Percentiles rank a stretch among this genome's conserved stretches.
phyloP scores from a whole-genome alignment of 2,329 filamentous ascomycete species.

The Fusarium nodosum region DNA sequence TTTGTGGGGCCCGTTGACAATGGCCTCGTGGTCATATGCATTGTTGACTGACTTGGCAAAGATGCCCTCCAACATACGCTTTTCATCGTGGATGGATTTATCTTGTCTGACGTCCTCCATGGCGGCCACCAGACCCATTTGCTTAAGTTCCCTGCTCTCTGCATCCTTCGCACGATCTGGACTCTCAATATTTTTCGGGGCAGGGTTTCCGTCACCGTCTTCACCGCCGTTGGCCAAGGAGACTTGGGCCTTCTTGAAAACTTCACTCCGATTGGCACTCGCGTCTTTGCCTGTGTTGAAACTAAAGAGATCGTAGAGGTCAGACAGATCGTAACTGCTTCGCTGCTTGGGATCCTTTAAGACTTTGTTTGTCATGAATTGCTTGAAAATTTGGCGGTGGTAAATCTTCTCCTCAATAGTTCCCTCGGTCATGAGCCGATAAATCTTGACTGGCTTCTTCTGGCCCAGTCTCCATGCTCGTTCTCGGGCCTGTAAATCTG shows the following conservation, averaged over 20 bases:
- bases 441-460: slow-evolving; percentile 94
- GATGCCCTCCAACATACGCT: slow-evolving; percentile 87
- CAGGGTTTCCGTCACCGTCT: slow-evolving; percentile 9
- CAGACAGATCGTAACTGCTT: slow-evolving; percentile 88
- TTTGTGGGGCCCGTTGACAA: slow-evolving; percentile 81
- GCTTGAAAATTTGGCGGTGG: slow-evolving; percentile 98
- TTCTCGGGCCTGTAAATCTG: slow-evolving; percentile 94
- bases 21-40: slow-evolving; percentile 93
- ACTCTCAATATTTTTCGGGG: slow-evolving; percentile 23
- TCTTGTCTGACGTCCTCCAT: slow-evolving; percentile 74
- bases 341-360: slow-evolving; percentile 93
- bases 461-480: slow-evolving; percentile 96
- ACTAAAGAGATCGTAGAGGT: slow-evolving; percentile 92
- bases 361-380: slow-evolving; percentile 97
- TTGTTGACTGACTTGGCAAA: slow-evolving; percentile 90
- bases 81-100: slow-evolving; percentile 69
- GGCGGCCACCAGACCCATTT: slow-evolving; percentile 72
- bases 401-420: slow-evolving; percentile 99
- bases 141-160: slow-evolving; percentile 60
- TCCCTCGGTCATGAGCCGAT: slow-evolving; percentile 96
- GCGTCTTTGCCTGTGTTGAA: slow-evolving; percentile 66
- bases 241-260: slow-evolving; percentile 91
- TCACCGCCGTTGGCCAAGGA: slow-evolving; percentile 43
- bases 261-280: slow-evolving; percentile 81
- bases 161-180: slow-evolving; percentile 23